Base-by-base conservation (phyloP, 805 yeast genomes). In the Yarrowia sp. region DNA sequence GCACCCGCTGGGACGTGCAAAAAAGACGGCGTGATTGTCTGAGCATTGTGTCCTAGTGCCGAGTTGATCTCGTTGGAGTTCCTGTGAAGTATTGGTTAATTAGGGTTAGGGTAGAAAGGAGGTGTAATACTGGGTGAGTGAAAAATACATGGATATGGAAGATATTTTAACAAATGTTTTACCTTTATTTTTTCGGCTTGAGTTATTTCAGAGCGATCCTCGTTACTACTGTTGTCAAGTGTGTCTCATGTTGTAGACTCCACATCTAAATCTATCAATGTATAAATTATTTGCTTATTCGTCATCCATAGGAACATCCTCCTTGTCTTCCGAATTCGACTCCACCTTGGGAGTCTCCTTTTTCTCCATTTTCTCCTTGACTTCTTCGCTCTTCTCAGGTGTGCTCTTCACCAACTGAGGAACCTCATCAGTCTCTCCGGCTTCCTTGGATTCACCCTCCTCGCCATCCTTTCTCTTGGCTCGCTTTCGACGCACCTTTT, bases 401-500 rank as follows among this genome's bases (percentile, higher is more conserved):
- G n/a, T 19, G 6, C 3, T 19, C 41, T 33, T 22, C 16, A 35
- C 59, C 5, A 46, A 35, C 17, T 46, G 51, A 28, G 51, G 51
- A 17, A 46, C 52, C 24, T 46, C 52, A 9, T 24, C 48, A 24
- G 17, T 16, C 16, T 26, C 36, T 26, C n/a, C 36, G 17, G 12
- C 40, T 12, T 21, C 63, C 21, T 41, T 30, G 9, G 41, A 6
- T 16, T 41, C 46, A 1, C 46, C 38, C 36, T 62, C 51, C 44
- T 67, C 48, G 46, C 64, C 28, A 11, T 67, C 52, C 63, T 48
- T 51, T 41, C 65, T 65, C 48, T 70, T 71, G 26, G 72, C 66
- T 64, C 68, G 68, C 19, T 69, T 58, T 16, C 73, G 65, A 44
- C 63, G 66, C 62, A 21, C 46, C 62, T 24, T 40, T 38, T 26